Conservation (phyloP, 2,329 filamentous ascomycete species). For the Exophiala sideris region DNA sequence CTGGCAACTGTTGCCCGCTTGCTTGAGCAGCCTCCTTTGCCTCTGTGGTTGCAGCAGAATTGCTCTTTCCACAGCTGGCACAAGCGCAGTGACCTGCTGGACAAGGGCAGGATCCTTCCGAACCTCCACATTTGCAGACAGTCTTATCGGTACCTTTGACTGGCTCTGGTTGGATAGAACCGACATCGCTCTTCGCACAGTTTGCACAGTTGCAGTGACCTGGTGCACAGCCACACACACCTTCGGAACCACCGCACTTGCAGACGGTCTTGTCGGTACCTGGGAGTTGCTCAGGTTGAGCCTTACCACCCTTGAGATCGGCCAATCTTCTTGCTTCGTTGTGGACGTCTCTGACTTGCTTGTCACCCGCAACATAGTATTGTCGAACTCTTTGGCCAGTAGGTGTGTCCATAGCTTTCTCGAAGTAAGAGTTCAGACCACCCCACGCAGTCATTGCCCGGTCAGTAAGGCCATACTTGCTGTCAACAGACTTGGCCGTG, state of each 20-base stretch:
- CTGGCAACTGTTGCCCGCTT: slow-evolving; percentile 26
- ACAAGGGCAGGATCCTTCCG: slow-evolving; percentile 35
- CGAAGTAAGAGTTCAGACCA: slow-evolving; percentile 83
- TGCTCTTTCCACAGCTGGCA: slow-evolving; percentile 33
- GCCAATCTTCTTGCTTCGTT: slow-evolving; percentile 83
- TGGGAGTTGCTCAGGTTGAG: slow-evolving; percentile 35
- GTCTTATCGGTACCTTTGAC: slow-evolving; percentile 38
- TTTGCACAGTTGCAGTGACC: slow-evolving; percentile 37
- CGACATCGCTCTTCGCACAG: slow-evolving; percentile 50
- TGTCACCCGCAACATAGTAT: slow-evolving; percentile 81
- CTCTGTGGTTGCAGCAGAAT: slow-evolving; percentile 20
- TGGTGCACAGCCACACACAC: slow-evolving; percentile 38
- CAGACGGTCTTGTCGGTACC: slow-evolving; percentile 42
- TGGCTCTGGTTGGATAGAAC: slow-evolving; percentile 39
- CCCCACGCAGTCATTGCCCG: slow-evolving; percentile 66
- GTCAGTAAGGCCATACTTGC: slow-evolving; percentile 75
- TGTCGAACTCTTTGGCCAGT: slow-evolving; percentile 82
- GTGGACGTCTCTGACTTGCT: slow-evolving; percentile 93
- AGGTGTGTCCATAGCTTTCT: slow-evolving; percentile 82
- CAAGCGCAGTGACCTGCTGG: slow-evolving; percentile 39
- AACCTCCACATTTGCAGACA: slow-evolving; percentile 39
- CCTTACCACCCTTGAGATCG: slow-evolving; percentile 68
- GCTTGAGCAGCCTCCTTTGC: slow-evolving; percentile 28
- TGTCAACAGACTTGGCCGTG: slow-evolving; percentile 77
- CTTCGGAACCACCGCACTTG: slow-evolving; percentile 37